Base-by-base conservation (phyloP, 495 filamentous ascomycete genomes). In the Viridothelium virens region DNA sequence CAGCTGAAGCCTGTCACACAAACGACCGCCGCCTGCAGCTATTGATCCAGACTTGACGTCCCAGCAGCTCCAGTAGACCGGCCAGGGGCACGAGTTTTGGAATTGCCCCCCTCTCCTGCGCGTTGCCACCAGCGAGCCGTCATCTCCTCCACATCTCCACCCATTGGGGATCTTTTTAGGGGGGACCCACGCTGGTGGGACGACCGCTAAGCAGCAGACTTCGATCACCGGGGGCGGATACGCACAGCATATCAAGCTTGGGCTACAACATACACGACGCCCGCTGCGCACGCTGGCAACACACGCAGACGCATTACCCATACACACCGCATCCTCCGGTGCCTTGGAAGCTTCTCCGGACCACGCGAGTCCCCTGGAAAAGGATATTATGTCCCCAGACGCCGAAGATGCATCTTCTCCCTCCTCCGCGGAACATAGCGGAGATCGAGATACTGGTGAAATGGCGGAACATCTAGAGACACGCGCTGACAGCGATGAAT, bases 401-500 rank as follows among this genome's bases (percentile, higher is more conserved):
- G 72, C 74, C 70, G 78, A 82, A 67, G 78, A 83, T 74, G 80
- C 72, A 63, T 78, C 79, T 65, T 76, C 79, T 53, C 48, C 48
- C 48, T 53, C 48, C 63, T 81, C 78, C 69, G 76, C 76, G 38
- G 82, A 84, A 68, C 77, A 75, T 65, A 80, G 75, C 70, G 77
- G 65, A 46, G 65, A 74, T 59, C 77, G 77, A 65, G 84, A 86
- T 68, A 77, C 76, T 50, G 80, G 75, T 64, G 82, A 81, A 67
- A 79, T 82, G 76, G 80, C 80, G 34, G 81, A 82, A 77, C 82
- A 79, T 77, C 85, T 79, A 76, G 84, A 74, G 75, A 83, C 78
- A 10, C 86, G 86, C 70, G 83, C 77, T 63, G 76, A 79, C 64
- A 77, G 79, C 68, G 84, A 86, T 77, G 78, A 81, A 80, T 77